phyloP scores from a whole-genome alignment of 495 filamentous ascomycete species.

The Cetradonia linearis region DNA sequence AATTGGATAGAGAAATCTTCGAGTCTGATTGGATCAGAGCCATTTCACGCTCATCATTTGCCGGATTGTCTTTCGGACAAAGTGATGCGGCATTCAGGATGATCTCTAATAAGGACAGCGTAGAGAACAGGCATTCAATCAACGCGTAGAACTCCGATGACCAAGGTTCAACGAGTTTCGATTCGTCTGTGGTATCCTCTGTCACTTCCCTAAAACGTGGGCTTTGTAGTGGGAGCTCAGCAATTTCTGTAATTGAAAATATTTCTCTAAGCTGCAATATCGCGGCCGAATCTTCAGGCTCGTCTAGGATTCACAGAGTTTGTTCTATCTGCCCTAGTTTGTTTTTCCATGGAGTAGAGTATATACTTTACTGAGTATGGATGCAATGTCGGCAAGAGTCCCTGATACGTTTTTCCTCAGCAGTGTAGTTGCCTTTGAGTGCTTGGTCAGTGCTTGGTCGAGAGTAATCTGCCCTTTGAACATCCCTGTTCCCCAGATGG shows the following conservation, averaged over 20 bases:
- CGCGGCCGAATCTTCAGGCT: background rate
- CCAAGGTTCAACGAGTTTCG: background rate
- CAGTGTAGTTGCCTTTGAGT: background rate
- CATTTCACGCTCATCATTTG: conserved; percentile 1
- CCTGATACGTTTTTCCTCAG: background rate
- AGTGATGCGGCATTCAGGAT: background rate
- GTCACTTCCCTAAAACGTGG: background rate
- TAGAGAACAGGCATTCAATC: background rate
- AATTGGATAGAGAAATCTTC: background rate
- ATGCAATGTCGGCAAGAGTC: background rate
- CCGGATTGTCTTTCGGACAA: background rate
- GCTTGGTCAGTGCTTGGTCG: background rate
- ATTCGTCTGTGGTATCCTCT: background rate
- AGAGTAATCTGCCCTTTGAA: background rate
- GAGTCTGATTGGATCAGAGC: conserved; percentile 6
- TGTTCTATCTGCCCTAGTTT: too few relatives aligned
- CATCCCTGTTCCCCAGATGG: background rate
- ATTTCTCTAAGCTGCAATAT: background rate
- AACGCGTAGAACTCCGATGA: background rate
- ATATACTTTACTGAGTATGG: background rate
- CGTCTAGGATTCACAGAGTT: background rate
- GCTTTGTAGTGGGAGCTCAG: background rate
- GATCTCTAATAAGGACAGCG: background rate
- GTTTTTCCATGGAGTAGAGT: too few relatives aligned
- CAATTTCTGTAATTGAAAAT: background rate